Base-by-base conservation (phyloP, 1,284 basidiomycete genomes). In the Apiotrichum mycotoxinovorans region DNA sequence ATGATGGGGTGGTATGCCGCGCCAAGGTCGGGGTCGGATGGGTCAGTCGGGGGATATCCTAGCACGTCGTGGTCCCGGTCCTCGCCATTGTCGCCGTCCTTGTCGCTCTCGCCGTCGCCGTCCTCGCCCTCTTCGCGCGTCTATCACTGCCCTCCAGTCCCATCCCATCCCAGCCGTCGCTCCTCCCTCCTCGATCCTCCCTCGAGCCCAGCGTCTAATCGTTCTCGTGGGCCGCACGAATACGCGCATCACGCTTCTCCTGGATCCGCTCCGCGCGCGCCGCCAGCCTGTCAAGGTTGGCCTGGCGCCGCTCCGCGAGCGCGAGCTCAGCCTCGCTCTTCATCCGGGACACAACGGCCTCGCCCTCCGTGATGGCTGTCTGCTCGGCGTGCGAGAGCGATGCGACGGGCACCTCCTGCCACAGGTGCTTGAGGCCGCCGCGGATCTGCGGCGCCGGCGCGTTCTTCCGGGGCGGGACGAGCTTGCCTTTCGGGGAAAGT, bases 361-460 rank as follows among this genome's bases (percentile, higher is more conserved):
- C 48, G 34, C 34, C 48, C 15, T 27, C 42, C 5, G 33, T 30
- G 22, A 57, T 23, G n/a, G 23, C 38, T 15, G 23, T 10, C 7
- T 22, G 30, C 14, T 23, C 37, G 15, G 37, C 30, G 20, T 18
- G 22, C 14, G 25, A 25, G 23, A 68, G 55, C 11, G 45, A 42
- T 7, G 33, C 3, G 26, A 26, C 26, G 52, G 64, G 57, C 37
- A 67, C 53, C 11, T 52, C 38, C 37, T 41, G 44, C 66, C 66
- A 69, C 26, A 51, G 56, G 22, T 56, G 30, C 43, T 61, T 57
- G 33, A 66, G 56, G 7, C 56, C 56, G 41, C 58, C 49, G 22
- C 50, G 57, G 52, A 70, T 63, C 26, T 46, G 53, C 8, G 62
- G 40, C 43, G 64, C 59, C 17, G 64, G 54, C 20, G 40, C 56